phyloP scores from a whole-genome alignment of 208 protist species.

The Leishmania guyanensis region DNA sequence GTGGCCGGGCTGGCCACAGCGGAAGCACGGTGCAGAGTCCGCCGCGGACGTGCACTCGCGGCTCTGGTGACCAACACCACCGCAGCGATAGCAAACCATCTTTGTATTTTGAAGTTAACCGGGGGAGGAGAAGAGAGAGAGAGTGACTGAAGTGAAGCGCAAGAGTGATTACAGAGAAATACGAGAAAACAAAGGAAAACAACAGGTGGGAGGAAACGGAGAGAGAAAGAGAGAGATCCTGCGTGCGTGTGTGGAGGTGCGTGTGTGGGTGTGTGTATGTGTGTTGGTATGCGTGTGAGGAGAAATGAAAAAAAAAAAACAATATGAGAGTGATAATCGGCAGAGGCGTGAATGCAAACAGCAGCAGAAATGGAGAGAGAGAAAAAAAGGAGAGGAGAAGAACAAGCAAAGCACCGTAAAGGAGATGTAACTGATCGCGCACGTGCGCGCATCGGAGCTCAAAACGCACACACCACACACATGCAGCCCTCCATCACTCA shows the following conservation, averaged over 20 bases:
- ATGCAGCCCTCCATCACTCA: too few species aligned
- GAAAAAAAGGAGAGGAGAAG: background rate
- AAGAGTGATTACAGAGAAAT: slow-evolving; percentile 6
- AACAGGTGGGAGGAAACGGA: background rate
- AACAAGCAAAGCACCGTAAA: background rate
- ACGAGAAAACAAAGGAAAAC: slow-evolving; percentile 8
- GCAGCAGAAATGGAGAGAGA: background rate
- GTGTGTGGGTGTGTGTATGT: background rate
- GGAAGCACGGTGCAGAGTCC: slow-evolving; percentile 71
- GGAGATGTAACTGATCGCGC: background rate
- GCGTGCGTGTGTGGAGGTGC: background rate
- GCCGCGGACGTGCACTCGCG: slow-evolving; percentile 65
- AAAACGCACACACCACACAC: background rate
- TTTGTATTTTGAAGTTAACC: slow-evolving; percentile 2
- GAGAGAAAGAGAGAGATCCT: slow-evolving; percentile 2
- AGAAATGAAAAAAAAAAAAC: background rate
- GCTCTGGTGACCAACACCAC: slow-evolving; percentile 78
- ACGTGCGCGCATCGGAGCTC: background rate
- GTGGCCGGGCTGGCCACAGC: slow-evolving; percentile 82
- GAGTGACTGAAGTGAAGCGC: slow-evolving; percentile 1
- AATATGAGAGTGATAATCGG: background rate
- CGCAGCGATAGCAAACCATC: slow-evolving; percentile 91
- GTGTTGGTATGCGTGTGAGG: background rate
- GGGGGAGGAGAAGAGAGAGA: background rate
- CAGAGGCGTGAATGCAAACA: too few species aligned